Base-by-base conservation (phyloP, 306 rosid species). In the Potentilla sterilis region DNA sequence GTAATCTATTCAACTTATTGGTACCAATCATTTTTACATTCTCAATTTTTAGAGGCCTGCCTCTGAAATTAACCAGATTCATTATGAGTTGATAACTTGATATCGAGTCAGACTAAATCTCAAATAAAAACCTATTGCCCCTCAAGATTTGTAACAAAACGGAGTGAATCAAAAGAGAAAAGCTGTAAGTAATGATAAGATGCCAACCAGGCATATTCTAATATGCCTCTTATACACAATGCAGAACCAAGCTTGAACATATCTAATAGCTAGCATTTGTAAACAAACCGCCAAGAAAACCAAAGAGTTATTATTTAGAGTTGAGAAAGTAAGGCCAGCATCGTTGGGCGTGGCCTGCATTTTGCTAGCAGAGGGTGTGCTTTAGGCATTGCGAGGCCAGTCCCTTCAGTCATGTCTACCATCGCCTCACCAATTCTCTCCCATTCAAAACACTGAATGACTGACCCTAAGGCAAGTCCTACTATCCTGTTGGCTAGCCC, bases 381-480 rank as follows among this genome's bases (percentile, higher is more conserved):
- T 71, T 21, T 70, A 7, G 81, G 74, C 70, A 81, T 70, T 43
- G 75, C n/a, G 54, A 81, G 38, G 14, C 84, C 81, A 32, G 24
- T 21, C 19, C 81, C 81, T 48, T 75, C 83, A 47, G 69, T 66
- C 88, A 81, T 78, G 49, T 78, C 73, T 18, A 84, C 66, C 77
- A 70, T 73, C 51, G 67, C 74, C 54, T 67, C 40, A 0, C 81
- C 70, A 19, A 21, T 40, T 42, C 74, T 78, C 67, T 68, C 78
- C 88, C 85, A 84, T 8, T 85, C 81, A 57, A 81, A 81, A 12
- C 74, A 78, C 59, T 77, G 81, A 55, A 81, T 61, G 16, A 81
- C 22, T 1, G 69, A 54, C 16, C 81, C 81, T 43, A 81, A 9
- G 11, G 78, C 35, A 10, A 72, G 46, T 42, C 75, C 84, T 7